These are phyloP conservation scores for Galerina marginata DNA, from an alignment of 768 basidiomycete genomes.

Conservation along the genomic window DNA sequence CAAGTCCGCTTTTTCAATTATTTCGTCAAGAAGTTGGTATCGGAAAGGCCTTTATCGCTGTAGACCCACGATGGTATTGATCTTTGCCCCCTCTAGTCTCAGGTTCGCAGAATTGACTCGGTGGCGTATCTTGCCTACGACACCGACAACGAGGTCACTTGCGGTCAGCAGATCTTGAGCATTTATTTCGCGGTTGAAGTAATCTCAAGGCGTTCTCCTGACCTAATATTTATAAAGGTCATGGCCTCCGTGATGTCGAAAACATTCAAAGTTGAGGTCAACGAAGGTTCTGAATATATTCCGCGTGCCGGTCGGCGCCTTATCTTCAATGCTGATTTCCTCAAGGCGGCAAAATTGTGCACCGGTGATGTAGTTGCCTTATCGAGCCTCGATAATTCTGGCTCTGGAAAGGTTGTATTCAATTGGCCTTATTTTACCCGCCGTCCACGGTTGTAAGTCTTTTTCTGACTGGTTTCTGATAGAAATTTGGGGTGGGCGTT, in stretches of 20 bases:
- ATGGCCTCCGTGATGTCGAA: slow-evolving; percentile 35
- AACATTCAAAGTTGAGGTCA: slow-evolving; percentile 46
- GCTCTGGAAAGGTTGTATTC: slow-evolving; percentile 30
- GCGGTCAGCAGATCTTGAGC: slow-evolving; percentile 8
- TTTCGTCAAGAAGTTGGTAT: not conserved
- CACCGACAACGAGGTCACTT: not conserved
- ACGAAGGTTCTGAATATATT: slow-evolving; percentile 37
- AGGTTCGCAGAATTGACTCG: slow-evolving; percentile 14
- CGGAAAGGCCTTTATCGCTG: slow-evolving; percentile 6
- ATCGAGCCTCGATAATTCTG: slow-evolving; percentile 41
- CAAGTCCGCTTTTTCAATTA: not conserved
- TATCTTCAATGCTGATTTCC: slow-evolving; percentile 61
- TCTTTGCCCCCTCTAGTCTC: slow-evolving; percentile 7
- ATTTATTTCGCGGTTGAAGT: not conserved
- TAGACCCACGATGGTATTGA: slow-evolving; percentile 16
- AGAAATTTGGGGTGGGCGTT: slow-evolving; percentile 72
- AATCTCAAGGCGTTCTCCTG: not conserved
- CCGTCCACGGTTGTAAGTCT: slow-evolving; percentile 2
- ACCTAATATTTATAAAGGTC: not conserved
- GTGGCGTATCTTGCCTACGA: slow-evolving; percentile 13
- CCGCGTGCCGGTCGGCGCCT: slow-evolving; percentile 67
- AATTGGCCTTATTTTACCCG: not conserved
- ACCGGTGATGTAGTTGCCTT: slow-evolving; percentile 76
- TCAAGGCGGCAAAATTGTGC: slow-evolving; percentile 64
- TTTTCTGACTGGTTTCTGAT: slow-evolving; percentile 24